phyloP scores from a whole-genome alignment of 345 rosid species.

The Salix brachista region DNA sequence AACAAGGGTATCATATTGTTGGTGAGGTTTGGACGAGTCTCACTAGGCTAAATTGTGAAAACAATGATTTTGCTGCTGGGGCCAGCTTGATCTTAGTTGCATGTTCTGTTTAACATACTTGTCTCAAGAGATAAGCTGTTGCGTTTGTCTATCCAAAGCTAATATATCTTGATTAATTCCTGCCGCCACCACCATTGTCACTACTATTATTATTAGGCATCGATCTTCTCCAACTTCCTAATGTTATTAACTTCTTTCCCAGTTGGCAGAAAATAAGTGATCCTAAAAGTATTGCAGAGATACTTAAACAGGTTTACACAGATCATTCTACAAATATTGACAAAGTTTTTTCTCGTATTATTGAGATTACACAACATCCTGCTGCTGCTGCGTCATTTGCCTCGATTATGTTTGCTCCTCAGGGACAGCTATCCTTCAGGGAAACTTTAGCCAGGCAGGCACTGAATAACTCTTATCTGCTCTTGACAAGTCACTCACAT shows the following conservation, averaged over 20 bases:
- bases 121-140: background rate
- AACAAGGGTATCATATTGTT: background rate
- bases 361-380: slow-evolving; percentile 76
- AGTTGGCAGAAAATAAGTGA: slow-evolving; percentile 96
- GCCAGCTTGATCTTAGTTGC: background rate
- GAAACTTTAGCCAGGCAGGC: slow-evolving; percentile 61
- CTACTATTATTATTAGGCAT: background rate
- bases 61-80: background rate
- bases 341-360: slow-evolving; percentile 69
- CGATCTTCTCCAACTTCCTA: background rate
- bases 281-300: slow-evolving; percentile 71
- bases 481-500: background rate
- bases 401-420: slow-evolving; percentile 91
- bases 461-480: background rate
- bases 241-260: background rate
- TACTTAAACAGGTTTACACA: slow-evolving; percentile 81
- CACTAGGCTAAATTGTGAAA: background rate
- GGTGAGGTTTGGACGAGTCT: background rate
- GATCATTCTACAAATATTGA: slow-evolving; percentile 86
- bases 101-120: background rate
- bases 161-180: background rate
- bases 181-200: background rate
- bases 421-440: slow-evolving; percentile 59
- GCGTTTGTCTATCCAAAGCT: background rate
- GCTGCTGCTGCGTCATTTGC: slow-evolving; percentile 95